These are phyloP conservation scores for Plasmodium inui DNA, from an alignment of 169 alveolate species.

Conservation along the genomic window DNA sequence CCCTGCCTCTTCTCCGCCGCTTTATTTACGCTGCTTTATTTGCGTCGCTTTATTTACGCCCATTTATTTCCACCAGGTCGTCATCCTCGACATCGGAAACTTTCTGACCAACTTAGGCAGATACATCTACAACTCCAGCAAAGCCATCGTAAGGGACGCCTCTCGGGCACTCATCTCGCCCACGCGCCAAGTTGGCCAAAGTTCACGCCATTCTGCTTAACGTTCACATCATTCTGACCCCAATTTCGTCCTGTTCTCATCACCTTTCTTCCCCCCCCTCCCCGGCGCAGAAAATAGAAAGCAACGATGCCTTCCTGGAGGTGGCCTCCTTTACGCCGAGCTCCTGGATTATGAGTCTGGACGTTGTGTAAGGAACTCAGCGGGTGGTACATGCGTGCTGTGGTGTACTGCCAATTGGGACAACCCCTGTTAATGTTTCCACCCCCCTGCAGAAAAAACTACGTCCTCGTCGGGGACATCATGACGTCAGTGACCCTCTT, in stretches of 20 bases:
- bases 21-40: too few relatives aligned
- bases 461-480: constrained; percentile 65
- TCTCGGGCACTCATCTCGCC: background rate
- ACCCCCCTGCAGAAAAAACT: constrained; percentile 29
- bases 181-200: background rate
- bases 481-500: constrained; percentile 74
- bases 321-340: constrained; percentile 72
- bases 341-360: constrained; percentile 73
- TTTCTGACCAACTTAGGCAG: constrained; percentile 14
- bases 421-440: too few relatives aligned
- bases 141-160: background rate
- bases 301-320: constrained; percentile 31
- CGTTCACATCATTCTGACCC: background rate
- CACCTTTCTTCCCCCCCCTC: background rate
- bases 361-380: constrained; percentile 33
- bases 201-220: background rate
- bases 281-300: constrained; percentile 5
- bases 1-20: background rate
- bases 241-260: background rate
- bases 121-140: constrained; percentile 8
- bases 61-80: constrained; percentile 29
- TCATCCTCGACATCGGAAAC: constrained; percentile 34
- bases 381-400: background rate
- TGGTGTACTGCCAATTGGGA: background rate
- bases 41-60: too few relatives aligned